A percentile compares a stretch with the other conserved stretches of the same genome.
These are phyloP conservation scores for Saccharomyces hybrid DNA, from an alignment of 1,139 yeast species.

Conservation along the genomic window DNA sequence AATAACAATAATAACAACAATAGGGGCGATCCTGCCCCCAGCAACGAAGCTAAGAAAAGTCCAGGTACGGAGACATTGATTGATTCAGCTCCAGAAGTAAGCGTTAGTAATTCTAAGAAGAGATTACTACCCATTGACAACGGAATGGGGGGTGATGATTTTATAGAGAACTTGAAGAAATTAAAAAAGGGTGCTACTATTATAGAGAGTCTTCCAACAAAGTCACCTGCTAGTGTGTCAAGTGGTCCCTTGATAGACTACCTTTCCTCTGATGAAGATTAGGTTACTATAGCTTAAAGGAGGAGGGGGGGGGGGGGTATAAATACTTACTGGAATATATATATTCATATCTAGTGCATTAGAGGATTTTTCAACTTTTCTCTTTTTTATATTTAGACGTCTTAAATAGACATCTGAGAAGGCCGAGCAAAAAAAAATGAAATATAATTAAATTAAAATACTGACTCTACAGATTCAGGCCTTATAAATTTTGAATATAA, in stretches of 20 bases:
- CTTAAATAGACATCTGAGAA: too few species aligned
- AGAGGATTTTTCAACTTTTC: not conserved
- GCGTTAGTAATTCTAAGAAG: not conserved
- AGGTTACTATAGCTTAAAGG: too few species aligned
- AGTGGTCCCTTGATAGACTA: not conserved
- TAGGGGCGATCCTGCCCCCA: not conserved
- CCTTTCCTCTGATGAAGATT: not conserved
- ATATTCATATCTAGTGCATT: not conserved
- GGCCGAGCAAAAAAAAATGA: not conserved
- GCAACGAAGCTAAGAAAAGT: not conserved
- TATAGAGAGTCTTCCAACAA: not conserved
- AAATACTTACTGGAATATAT: not conserved
- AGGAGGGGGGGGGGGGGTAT: not conserved
- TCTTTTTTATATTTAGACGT: not conserved
- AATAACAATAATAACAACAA: not conserved
- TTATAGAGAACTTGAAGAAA: not conserved
- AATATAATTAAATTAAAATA: not conserved
- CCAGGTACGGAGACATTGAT: not conserved
- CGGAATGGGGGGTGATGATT: not conserved
- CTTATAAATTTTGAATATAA: conserved; percentile 5
- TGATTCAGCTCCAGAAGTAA: not conserved
- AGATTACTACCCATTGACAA: not conserved
- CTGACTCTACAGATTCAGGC: not conserved
- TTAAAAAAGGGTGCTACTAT: not conserved
- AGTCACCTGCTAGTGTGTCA: not conserved